Conservation (phyloP, 768 basidiomycete genomes). For the Termitomyces heimii region DNA sequence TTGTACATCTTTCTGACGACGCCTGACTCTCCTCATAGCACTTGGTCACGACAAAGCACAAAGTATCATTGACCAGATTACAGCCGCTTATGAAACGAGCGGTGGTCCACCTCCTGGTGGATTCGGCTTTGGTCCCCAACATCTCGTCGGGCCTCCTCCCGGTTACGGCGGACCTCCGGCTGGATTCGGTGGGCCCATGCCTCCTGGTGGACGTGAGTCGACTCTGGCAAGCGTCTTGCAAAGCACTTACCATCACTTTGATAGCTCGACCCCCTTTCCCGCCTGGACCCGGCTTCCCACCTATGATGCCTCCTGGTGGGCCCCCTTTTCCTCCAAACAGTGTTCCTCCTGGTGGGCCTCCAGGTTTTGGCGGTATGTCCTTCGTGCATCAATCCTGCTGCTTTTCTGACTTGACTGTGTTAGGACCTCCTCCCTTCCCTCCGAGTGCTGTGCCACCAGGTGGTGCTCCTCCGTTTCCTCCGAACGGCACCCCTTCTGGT, state of each 20-base stretch:
- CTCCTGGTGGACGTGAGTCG: conserved; percentile 45
- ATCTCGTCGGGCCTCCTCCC: conserved; percentile 57
- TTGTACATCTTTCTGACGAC: not conserved
- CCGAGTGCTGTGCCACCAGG: conserved; percentile 2
- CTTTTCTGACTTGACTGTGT: not conserved
- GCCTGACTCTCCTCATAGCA: conserved; percentile 34
- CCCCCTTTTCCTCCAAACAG: conserved; percentile 73
- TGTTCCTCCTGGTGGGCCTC: conserved; percentile 35
- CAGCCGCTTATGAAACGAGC: conserved; percentile 83
- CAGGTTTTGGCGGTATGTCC: conserved; percentile 41
- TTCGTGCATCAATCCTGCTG: not conserved
- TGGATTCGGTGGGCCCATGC: conserved; percentile 37
- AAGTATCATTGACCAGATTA: conserved; percentile 97
- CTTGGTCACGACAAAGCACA: conserved; percentile 97
- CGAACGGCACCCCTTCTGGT: conserved; percentile 2
- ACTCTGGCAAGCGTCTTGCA: not conserved
- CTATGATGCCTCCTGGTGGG: conserved; percentile 46
- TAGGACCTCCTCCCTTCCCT: conserved; percentile 6
- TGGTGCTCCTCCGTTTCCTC: conserved; percentile 3
- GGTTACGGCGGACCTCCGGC: conserved; percentile 41
- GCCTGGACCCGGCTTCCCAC: conserved; percentile 53
- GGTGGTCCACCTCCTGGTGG: conserved; percentile 85
- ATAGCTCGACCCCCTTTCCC: conserved; percentile 68
- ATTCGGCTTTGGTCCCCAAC: conserved; percentile 81
- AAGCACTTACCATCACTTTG: conserved; percentile 4